phyloP scores from a whole-genome alignment of 1,284 basidiomycete species.

The Meira nashicola region DNA sequence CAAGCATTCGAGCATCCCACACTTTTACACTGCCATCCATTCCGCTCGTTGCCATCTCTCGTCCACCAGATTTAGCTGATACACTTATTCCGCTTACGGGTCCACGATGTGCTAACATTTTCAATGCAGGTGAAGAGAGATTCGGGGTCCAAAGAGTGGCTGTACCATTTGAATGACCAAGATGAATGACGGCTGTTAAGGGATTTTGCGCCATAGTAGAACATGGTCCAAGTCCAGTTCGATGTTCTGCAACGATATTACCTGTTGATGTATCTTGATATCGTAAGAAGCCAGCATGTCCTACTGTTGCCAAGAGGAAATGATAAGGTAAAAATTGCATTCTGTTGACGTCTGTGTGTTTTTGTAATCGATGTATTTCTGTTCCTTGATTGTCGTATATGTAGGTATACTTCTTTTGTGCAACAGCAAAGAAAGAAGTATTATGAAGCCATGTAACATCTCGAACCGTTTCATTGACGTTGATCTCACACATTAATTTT shows the following conservation, averaged over 20 bases:
- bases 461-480: slow-evolving; percentile 79
- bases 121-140: slow-evolving; percentile 81
- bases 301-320: slow-evolving; percentile 82
- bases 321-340: slow-evolving; percentile 94
- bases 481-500: slow-evolving; percentile 78
- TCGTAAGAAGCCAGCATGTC: slow-evolving; percentile 82
- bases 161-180: slow-evolving; percentile 73
- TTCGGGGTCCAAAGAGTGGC: slow-evolving; percentile 97
- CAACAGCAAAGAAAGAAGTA: slow-evolving; percentile 86
- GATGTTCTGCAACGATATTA: slow-evolving; percentile 75
- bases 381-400: slow-evolving; percentile 89
- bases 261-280: slow-evolving; percentile 98
- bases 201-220: slow-evolving; percentile 83
- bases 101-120: slow-evolving; percentile 82
- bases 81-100: slow-evolving; percentile 76
- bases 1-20: slow-evolving; percentile 96
- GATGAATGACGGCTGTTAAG: slow-evolving; percentile 82
- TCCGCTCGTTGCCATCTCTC: slow-evolving; percentile 86
- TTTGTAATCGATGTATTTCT: slow-evolving; percentile 70
- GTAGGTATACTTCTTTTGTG: slow-evolving; percentile 92
- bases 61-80: slow-evolving; percentile 68
- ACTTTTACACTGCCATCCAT: slow-evolving; percentile 82
- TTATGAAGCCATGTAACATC: slow-evolving; percentile 94
- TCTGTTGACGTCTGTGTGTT: slow-evolving; percentile 81
- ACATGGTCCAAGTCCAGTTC: slow-evolving; percentile 66